phyloP scores from a whole-genome alignment of 148 eudicot species.

The Nepenthes mirabilis region DNA sequence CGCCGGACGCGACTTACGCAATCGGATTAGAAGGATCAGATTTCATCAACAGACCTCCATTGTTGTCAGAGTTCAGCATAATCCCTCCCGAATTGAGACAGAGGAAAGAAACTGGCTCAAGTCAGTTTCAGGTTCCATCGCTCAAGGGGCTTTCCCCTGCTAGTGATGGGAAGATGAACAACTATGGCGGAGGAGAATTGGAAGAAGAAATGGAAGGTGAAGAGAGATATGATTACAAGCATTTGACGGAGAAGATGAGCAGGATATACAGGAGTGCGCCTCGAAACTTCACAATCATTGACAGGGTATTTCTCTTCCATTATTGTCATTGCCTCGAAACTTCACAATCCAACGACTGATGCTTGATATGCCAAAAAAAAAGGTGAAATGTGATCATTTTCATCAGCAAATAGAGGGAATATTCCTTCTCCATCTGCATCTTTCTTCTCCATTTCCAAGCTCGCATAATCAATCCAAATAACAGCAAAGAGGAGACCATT shows the following conservation, averaged over 20 bases:
- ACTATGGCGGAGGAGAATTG: constrained; percentile 3
- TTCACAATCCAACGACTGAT: too few species aligned
- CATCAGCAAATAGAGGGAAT: too few species aligned
- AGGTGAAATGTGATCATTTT: too few species aligned
- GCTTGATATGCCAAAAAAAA: too few species aligned
- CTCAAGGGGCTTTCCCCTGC: constrained; percentile 19
- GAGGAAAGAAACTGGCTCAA: constrained; percentile 8
- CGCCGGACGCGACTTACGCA: constrained; percentile 87
- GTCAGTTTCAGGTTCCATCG: constrained; percentile 15
- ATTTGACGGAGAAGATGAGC: constrained; percentile 51
- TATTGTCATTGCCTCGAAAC: not conserved
- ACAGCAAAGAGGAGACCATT: too few species aligned
- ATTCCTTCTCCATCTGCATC: too few species aligned
- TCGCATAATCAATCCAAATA: too few species aligned
- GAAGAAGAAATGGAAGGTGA: constrained; percentile 37
- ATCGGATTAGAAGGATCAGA: constrained; percentile 66
- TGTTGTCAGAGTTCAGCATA: constrained; percentile 38
- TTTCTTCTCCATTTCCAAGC: too few species aligned
- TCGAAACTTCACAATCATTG: constrained; percentile 50
- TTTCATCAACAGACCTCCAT: constrained; percentile 38
- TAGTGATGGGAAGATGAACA: constrained; percentile 11
- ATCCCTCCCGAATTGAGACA: constrained; percentile 30
- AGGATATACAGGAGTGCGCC: constrained; percentile 72
- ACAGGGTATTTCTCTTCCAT: constrained; percentile 34
- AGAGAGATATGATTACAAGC: constrained; percentile 64